Evolutionary conservation across 1,284 basidiomycete genomes (phyloP), one percentile per base, ranked within the genome.

Genomic region (Cryptococcus jaspeensis): DNA sequence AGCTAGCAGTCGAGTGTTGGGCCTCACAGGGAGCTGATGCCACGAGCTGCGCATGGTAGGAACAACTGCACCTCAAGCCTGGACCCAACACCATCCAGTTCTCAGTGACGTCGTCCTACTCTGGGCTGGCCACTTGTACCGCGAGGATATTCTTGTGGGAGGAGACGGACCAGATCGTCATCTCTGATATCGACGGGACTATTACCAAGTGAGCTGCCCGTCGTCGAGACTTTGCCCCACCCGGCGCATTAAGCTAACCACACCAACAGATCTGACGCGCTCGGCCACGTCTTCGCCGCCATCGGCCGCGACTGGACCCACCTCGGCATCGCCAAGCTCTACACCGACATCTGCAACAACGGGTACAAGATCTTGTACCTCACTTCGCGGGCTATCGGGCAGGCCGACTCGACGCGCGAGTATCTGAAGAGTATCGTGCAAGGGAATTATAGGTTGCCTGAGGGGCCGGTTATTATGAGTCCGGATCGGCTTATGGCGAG

Each of bases 221-320:
- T 32, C 6, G 41, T 12, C 9, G 28, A 5, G 28, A 15, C 16
- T 9, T 25, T 18, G 9, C 13, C 18, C 1, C 5, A 23, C n/a
- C n/a, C n/a, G n/a, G n/a, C n/a, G n/a, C n/a, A n/a, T n/a, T n/a
- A n/a, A 32, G n/a, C 59, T 61, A 43, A 58, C 47, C 23, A 44
- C 8, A 5, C 28, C 28, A 38, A 20, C 64, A 95, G 91, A 75
- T 98, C 94, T 1, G 96, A 99, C 78, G 96, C 93, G 1, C 81
- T 99, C 2, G 96, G 96, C 0, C 96, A 99, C 73, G 88, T 99
- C 50, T 96, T 96, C 73, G 95, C 94, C 4, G 94, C 98, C 84
- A 96, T 99, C 65, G 96, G 96, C 5, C 86, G 95, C n/a, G 96
- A 99, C 77, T 99, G 96, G 96, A 99, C 96, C 4, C 96, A 99